Evolutionary conservation across 2,329 filamentous ascomycete species (phyloP).

Genomic region (Xylaria polymorpha): DNA sequence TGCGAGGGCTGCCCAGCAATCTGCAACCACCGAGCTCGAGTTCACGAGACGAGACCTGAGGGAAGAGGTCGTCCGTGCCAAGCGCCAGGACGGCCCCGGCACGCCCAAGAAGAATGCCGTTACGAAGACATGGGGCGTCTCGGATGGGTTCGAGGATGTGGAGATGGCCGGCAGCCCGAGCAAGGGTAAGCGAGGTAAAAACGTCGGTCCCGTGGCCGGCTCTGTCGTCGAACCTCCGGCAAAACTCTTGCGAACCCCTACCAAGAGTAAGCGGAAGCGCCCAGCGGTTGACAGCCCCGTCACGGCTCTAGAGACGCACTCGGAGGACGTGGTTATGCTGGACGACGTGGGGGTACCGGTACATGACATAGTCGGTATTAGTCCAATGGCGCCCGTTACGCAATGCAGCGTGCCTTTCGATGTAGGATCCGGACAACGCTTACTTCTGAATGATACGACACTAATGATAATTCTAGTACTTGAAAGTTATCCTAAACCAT

Average conservation of each 20-base stretch:
- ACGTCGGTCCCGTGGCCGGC: conserved; percentile 57
- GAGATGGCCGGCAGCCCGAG: conserved; percentile 66
- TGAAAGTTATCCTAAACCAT: conserved; percentile 74
- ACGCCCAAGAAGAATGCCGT: conserved; percentile 72
- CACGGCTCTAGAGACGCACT: conserved; percentile 66
- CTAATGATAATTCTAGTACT: conserved; percentile 57
- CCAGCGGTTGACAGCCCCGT: conserved; percentile 73
- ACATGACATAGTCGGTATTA: conserved; percentile 25
- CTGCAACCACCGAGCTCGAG: conserved; percentile 74
- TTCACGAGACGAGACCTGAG: conserved; percentile 79
- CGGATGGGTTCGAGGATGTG: conserved; percentile 82
- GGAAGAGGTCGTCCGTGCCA: conserved; percentile 64
- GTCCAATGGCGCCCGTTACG: conserved; percentile 28
- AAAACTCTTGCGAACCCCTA: conserved; percentile 63
- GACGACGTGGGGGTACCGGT: conserved; percentile 44
- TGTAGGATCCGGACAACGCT: conserved; percentile 50
- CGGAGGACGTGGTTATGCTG: conserved; percentile 54
- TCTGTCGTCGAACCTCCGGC: conserved; percentile 57
- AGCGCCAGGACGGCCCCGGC: conserved; percentile 57
- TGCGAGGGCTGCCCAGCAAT: conserved; percentile 72
- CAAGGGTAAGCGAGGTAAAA: conserved; percentile 60
- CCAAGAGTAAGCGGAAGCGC: conserved; percentile 77
- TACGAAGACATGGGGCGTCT: conserved; percentile 66
- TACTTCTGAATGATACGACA: conserved; percentile 4
- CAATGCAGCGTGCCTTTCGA: conserved; percentile 55